Conservation (phyloP, 1,284 basidiomycete species). For the Golubevia sp. region DNA sequence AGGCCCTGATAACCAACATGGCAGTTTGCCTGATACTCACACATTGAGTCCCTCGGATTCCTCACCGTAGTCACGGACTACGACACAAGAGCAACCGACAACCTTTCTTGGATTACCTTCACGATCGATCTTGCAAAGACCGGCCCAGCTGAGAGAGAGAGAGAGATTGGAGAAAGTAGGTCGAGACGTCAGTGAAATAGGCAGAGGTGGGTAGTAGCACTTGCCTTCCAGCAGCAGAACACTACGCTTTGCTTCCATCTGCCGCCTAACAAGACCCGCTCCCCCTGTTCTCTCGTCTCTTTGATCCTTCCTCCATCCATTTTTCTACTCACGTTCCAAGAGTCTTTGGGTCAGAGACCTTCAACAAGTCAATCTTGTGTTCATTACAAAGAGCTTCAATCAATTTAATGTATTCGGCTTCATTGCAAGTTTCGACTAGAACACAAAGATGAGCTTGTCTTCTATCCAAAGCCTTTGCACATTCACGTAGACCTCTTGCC, state of each 20-base stretch:
- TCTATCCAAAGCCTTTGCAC: conserved; percentile 97
- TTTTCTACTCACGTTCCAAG: conserved; percentile 68
- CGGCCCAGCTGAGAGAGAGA: conserved; percentile 79
- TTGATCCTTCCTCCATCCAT: neutral
- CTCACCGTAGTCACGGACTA: conserved; percentile 96
- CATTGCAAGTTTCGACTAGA: conserved; percentile 97
- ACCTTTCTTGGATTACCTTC: conserved; percentile 98
- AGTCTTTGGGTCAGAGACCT: conserved; percentile 94
- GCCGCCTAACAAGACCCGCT: no score
- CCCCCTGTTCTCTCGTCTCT: neutral
- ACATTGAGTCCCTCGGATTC: conserved; percentile 96
- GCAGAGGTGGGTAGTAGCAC: neutral
- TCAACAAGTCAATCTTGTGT: conserved; percentile 99
- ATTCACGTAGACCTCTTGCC: conserved; percentile 95
- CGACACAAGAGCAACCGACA: conserved; percentile 75
- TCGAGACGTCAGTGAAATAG: neutral
- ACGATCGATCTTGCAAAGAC: conserved; percentile 92
- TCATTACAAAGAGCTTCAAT: conserved; percentile 98
- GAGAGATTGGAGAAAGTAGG: neutral
- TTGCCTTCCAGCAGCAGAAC: neutral
- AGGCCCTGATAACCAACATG: no score
- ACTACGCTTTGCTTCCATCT: neutral
- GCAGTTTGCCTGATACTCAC: no score
- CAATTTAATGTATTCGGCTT: conserved; percentile 99
- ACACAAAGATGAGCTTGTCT: conserved; percentile 98